Conservation (phyloP, 495 filamentous ascomycete species). For the Cladorrhinum samala region DNA sequence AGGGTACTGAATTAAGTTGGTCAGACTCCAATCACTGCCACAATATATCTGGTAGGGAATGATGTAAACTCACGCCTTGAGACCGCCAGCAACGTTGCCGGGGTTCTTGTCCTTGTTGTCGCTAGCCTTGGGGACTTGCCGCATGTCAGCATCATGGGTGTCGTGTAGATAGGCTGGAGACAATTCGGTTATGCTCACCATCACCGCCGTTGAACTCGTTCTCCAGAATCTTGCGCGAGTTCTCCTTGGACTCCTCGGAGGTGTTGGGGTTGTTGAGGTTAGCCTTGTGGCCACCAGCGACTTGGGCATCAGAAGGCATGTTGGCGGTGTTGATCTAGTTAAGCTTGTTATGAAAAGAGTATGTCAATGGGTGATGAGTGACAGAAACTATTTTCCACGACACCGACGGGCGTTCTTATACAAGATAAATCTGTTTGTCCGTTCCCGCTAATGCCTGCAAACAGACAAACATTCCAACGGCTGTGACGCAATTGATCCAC, state of each 20-base stretch:
- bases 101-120: conserved; percentile 35
- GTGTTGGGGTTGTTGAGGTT: conserved; percentile 44
- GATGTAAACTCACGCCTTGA: conserved; percentile 34
- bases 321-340: not conserved
- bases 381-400: too few species aligned
- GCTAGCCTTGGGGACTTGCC: conserved; percentile 21
- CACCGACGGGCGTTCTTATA: too few species aligned
- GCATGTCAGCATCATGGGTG: not conserved
- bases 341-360: not conserved
- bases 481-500: not conserved
- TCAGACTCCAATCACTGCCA: too few species aligned
- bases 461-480: too few species aligned
- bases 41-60: not conserved
- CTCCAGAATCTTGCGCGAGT: conserved; percentile 36
- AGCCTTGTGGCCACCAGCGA: conserved; percentile 45
- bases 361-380: not conserved
- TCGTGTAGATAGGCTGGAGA: not conserved
- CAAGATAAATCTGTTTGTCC: too few species aligned
- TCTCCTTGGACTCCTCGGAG: conserved; percentile 30
- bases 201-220: conserved; percentile 36
- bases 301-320: conserved; percentile 32
- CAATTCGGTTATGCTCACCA: conserved; percentile 5
- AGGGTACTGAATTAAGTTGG: conserved; percentile 29
- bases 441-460: too few species aligned
- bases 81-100: conserved; percentile 35